Evolutionary conservation across 305 asterid species (phyloP).

Genomic region (Fraxinus sp.): DNA sequence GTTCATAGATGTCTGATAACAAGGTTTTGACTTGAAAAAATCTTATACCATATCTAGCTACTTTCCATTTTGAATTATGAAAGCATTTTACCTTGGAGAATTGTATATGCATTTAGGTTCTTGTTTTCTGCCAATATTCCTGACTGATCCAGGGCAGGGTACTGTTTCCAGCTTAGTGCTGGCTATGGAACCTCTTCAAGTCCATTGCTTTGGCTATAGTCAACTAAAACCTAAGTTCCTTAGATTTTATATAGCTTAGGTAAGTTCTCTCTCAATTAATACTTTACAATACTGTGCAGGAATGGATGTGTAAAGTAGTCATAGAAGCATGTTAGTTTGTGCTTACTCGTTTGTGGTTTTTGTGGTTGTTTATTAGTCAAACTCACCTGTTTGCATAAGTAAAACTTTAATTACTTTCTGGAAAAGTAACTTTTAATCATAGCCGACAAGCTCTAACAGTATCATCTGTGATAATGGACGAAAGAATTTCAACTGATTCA

Average conservation of each 20-base stretch:
- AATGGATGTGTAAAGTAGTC: slow-evolving; percentile 5
- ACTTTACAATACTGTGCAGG: neutral
- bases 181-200: neutral
- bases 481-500: slow-evolving; percentile 8
- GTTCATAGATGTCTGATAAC: neutral
- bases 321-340: slow-evolving; percentile 8
- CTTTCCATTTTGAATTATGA: neutral
- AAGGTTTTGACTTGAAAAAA: slow-evolving; percentile 12
- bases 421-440: neutral
- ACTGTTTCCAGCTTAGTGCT: neutral
- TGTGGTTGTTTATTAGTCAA: neutral
- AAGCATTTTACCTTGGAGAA: neutral
- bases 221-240: neutral
- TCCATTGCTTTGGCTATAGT: neutral
- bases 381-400: neutral
- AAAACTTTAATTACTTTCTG: neutral
- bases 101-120: neutral
- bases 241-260: neutral
- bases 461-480: neutral
- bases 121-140: neutral
- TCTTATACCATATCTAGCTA: neutral
- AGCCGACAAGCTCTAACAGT: neutral
- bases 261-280: neutral
- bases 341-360: neutral
- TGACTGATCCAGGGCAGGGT: neutral